Conservation (phyloP, 768 basidiomycete genomes). For the Lentinula guzmanii region DNA sequence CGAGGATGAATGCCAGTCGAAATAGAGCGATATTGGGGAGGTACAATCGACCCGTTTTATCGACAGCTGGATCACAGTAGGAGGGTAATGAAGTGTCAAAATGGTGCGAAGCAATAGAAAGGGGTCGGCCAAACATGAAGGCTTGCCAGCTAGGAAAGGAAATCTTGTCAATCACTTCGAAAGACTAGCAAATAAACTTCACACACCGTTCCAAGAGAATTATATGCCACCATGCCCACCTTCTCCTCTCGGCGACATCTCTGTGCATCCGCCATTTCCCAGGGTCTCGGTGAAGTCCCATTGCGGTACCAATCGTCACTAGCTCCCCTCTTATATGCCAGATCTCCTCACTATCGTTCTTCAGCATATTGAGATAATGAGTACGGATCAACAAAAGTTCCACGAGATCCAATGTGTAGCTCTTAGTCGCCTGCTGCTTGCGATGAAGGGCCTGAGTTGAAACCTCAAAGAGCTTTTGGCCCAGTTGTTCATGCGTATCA, state of each 20-base stretch:
- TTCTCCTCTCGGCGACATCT: slow-evolving; percentile 66
- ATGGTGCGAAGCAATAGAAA: slow-evolving; percentile 72
- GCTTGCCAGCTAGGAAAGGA: slow-evolving; percentile 65
- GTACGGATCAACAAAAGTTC: slow-evolving; percentile 66
- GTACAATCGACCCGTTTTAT: slow-evolving; percentile 60
- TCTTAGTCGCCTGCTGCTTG: slow-evolving; percentile 51
- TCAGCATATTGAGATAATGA: slow-evolving; percentile 68
- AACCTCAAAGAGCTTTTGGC: slow-evolving; percentile 62
- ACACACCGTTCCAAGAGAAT: slow-evolving; percentile 69
- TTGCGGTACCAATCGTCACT: slow-evolving; percentile 68
- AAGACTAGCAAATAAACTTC: background rate
- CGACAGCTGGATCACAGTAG: slow-evolving; percentile 55
- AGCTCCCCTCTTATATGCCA: slow-evolving; percentile 74
- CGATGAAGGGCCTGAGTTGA: slow-evolving; percentile 60
- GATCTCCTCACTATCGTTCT: slow-evolving; percentile 75
- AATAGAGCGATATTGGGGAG: slow-evolving; percentile 74
- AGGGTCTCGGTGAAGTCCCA: slow-evolving; percentile 87
- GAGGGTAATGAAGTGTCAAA: slow-evolving; percentile 79
- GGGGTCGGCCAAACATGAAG: slow-evolving; percentile 79
- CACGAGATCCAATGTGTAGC: slow-evolving; percentile 66
- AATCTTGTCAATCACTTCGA: slow-evolving; percentile 3
- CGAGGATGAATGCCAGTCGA: slow-evolving; percentile 69
- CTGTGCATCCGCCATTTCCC: slow-evolving; percentile 67
- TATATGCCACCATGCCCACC: slow-evolving; percentile 93
- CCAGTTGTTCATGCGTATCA: slow-evolving; percentile 55